Conservation (phyloP, 2,329 filamentous ascomycete species). For the Aspergillus nomiae region DNA sequence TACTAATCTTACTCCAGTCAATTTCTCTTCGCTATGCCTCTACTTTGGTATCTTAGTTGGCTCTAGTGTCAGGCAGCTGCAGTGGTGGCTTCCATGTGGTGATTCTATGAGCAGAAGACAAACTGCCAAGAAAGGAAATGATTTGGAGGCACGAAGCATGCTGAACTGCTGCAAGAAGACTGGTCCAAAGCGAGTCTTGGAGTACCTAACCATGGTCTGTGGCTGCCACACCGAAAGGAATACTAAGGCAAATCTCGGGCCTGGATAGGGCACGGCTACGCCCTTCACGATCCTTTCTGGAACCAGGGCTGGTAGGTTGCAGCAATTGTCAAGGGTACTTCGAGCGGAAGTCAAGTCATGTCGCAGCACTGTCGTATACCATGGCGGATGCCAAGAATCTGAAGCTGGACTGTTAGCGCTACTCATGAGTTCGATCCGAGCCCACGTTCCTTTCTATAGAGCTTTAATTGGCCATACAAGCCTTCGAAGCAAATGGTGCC, state of each 20-base stretch:
- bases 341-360: background rate
- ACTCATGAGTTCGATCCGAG: background rate
- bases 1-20: background rate
- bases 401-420: background rate
- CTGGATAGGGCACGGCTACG: background rate
- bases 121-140: background rate
- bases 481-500: conserved; percentile 1
- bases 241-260: background rate
- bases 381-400: conserved; percentile 1
- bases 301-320: background rate
- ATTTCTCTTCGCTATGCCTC: background rate
- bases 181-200: background rate
- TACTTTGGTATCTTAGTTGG: background rate
- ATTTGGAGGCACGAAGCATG: background rate
- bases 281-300: background rate
- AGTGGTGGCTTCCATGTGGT: background rate
- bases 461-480: conserved; percentile 10
- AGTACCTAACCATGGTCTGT: background rate
- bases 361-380: background rate
- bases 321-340: background rate
- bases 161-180: background rate
- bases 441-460: conserved; percentile 8
- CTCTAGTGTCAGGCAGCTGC: background rate
- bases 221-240: background rate
- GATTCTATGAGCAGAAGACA: background rate